Conservation (phyloP, 2,329 filamentous ascomycete species). For the Sclerotinia minor region DNA sequence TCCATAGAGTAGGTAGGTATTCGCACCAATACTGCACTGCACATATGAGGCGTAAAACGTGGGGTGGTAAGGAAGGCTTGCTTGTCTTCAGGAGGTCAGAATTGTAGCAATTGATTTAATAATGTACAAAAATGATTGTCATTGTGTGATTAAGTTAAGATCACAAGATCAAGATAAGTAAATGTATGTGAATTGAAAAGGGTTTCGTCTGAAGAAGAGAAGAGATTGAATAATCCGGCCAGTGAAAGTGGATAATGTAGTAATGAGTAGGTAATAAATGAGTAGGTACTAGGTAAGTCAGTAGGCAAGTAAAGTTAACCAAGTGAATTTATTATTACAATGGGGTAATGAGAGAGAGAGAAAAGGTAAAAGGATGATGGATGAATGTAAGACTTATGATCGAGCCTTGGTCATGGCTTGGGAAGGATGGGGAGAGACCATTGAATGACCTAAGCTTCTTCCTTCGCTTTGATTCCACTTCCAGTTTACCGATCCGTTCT, state of each 20-base stretch:
- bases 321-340: neutral
- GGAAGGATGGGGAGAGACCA: neutral
- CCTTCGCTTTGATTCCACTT: neutral
- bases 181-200: neutral
- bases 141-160: constrained; percentile 8
- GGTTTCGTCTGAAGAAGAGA: neutral
- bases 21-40: constrained; percentile 20
- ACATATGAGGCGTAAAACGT: constrained; percentile 23
- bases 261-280: neutral
- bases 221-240: constrained; percentile 7
- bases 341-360: constrained; percentile 1
- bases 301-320: too few species aligned
- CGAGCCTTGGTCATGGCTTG: constrained; percentile 15
- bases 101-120: constrained; percentile 6
- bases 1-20: constrained; percentile 3
- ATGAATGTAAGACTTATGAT: neutral
- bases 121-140: constrained; percentile 6
- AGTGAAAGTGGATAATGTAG: too few species aligned
- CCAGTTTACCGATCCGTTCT: neutral
- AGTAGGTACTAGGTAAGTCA: too few species aligned
- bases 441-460: constrained; percentile 15
- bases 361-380: constrained; percentile 4
- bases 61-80: constrained; percentile 18
- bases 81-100: constrained; percentile 23
- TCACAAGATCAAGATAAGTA: neutral